Percentiles rank a stretch among this genome's conserved stretches.
Evolutionary conservation across 2,329 filamentous ascomycete species (phyloP).

Genomic region (Hypoxylon sp.): DNA sequence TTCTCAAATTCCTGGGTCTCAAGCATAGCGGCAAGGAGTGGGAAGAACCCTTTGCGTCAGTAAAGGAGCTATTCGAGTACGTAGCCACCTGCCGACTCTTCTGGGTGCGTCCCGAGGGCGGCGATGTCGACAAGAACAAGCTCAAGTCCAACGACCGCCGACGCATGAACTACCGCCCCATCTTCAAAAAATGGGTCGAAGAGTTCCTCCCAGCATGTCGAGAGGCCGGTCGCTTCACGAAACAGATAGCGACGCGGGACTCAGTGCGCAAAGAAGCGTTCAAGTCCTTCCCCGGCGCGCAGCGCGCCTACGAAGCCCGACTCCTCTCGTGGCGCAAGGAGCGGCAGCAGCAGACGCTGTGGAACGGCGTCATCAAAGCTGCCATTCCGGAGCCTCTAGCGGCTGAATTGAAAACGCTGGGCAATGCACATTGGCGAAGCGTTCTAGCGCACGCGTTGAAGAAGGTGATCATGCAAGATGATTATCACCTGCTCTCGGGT

Average conservation of each 20-base stretch:
- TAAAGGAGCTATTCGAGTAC: slow-evolving; percentile 74
- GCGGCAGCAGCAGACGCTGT: slow-evolving; percentile 61
- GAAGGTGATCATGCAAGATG: slow-evolving; percentile 64
- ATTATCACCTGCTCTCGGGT: slow-evolving; percentile 57
- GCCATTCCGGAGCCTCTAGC: slow-evolving; percentile 47
- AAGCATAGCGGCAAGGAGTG: slow-evolving; percentile 62
- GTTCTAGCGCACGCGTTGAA: slow-evolving; percentile 62
- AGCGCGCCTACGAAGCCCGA: slow-evolving; percentile 61
- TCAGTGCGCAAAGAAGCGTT: slow-evolving; percentile 69
- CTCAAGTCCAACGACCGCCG: slow-evolving; percentile 70
- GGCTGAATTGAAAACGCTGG: slow-evolving; percentile 44
- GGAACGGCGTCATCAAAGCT: slow-evolving; percentile 62
- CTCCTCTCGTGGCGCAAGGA: slow-evolving; percentile 61
- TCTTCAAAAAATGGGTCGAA: slow-evolving; percentile 73
- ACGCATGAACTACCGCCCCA: slow-evolving; percentile 67
- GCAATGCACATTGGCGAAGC: slow-evolving; percentile 54
- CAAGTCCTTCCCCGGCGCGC: slow-evolving; percentile 61
- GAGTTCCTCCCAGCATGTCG: slow-evolving; percentile 72
- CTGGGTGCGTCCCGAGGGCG: slow-evolving; percentile 56
- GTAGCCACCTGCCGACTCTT: slow-evolving; percentile 72
- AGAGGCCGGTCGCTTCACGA: slow-evolving; percentile 56
- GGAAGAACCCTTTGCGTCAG: slow-evolving; percentile 67
- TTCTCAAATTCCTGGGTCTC: slow-evolving; percentile 76
- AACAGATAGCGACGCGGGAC: slow-evolving; percentile 56
- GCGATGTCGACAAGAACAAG: slow-evolving; percentile 51